Evolutionary conservation across 1,284 basidiomycete genomes (phyloP), one percentile per base, ranked within the genome.

Genomic region (Boletus semigastroideus): DNA sequence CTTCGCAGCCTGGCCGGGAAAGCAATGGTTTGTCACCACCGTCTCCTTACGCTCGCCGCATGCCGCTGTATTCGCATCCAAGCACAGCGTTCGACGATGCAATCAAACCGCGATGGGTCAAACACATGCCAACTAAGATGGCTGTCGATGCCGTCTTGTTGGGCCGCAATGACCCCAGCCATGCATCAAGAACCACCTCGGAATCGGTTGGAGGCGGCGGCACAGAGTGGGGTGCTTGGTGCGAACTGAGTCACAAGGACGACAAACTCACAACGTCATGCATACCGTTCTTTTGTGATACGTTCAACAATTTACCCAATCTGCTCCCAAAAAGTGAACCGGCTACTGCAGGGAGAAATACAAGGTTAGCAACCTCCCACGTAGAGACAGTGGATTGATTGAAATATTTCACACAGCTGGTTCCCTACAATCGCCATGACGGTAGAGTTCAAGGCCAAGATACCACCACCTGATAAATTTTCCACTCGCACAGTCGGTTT

Each of bases 401-500:
- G 31, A 57, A 43, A 28, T 66, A 58, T 3, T 51, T 72, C 48
- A 40, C 10, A 31, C 49, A 83, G 81, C 39, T 85, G 83, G 83
- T 80, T 72, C 58, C 82, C 83, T 5, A 86, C 84, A 0, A 72
- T 86, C 64, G 72, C 74, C 2, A 70, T 86, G 56, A 72, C 77
- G 4, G 56, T 86, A 19, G 81, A 85, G 58, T 86, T 83, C 72
- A 84, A 82, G 57, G 74, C 74, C 22, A 78, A 77, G 5, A 75
- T 85, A 34, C 80, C 83, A 8, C 64, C 65, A 16, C 75, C 72
- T 14, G 42, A 62, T 22, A 59, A 62, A 12, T 66, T 77, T 57
- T 72, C 82, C 1, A 56, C 62, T 48, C 75, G 80, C 8, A 83
- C 79, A 0, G 75, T 84, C 6, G 83, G 79, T 3, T 28, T 84